These are phyloP conservation scores for Lichtheimia corymbifera DNA, from an alignment of 371 early-diverging fungal genomes.

Conservation along the genomic window DNA sequence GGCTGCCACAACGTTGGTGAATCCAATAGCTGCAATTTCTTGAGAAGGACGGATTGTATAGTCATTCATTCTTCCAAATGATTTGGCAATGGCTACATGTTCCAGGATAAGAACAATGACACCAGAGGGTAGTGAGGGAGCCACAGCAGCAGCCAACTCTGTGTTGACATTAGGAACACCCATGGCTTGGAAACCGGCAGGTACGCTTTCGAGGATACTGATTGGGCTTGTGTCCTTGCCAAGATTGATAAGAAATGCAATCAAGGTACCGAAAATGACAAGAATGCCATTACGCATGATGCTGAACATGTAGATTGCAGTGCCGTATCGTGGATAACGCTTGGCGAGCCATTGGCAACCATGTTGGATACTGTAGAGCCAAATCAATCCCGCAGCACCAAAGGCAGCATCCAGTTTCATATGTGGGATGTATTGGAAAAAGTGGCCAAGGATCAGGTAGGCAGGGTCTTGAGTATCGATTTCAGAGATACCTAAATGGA, in stretches of 20 bases:
- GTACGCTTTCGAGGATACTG: conserved; percentile 69
- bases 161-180: conserved; percentile 46
- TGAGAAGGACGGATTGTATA: conserved; percentile 69
- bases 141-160: conserved; percentile 40
- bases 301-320: conserved; percentile 46
- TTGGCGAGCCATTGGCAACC: conserved; percentile 28
- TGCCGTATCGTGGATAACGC: conserved; percentile 45
- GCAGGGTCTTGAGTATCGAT: conserved; percentile 61
- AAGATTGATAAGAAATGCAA: conserved; percentile 46
- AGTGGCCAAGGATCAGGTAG: conserved; percentile 58
- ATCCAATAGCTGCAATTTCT: conserved; percentile 85
- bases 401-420: conserved; percentile 54
- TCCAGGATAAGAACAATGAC: conserved; percentile 78
- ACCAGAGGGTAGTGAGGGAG: conserved; percentile 60
- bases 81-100: conserved; percentile 82
- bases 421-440: conserved; percentile 43
- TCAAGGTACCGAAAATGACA: conserved; percentile 46
- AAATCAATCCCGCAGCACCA: conserved; percentile 45
- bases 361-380: conserved; percentile 49
- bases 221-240: conserved; percentile 42
- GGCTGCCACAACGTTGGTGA: conserved; percentile 77
- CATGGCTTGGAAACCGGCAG: conserved; percentile 68
- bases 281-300: conserved; percentile 53
- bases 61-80: conserved; percentile 77
- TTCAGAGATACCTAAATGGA: conserved; percentile 57